These are phyloP conservation scores for Hemileccinum hortonii DNA, from an alignment of 1,284 basidiomycete species.

Conservation along the genomic window DNA sequence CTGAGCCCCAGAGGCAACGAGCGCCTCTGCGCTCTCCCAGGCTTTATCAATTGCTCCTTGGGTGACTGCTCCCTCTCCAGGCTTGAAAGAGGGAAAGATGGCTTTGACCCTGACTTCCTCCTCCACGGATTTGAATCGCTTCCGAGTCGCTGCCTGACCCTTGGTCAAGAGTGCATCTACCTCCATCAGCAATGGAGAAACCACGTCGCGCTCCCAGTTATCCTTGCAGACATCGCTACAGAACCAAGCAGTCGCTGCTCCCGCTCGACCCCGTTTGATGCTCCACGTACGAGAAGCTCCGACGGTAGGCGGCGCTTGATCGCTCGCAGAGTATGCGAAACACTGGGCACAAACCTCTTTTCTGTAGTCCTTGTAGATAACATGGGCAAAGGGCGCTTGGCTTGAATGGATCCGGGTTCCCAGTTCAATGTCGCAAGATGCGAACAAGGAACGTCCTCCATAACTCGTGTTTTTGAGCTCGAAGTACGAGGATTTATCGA, in stretches of 20 bases:
- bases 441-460: constrained; percentile 55
- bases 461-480: constrained; percentile 37
- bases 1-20: constrained; percentile 22
- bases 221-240: constrained; percentile 50
- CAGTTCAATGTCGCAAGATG: constrained; percentile 39
- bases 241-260: constrained; percentile 51
- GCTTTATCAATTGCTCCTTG: constrained; percentile 35
- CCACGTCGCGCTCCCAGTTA: constrained; percentile 40
- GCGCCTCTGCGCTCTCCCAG: constrained; percentile 30
- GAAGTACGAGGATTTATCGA: constrained; percentile 11
- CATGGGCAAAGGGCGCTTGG: constrained; percentile 45
- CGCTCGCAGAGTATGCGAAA: constrained; percentile 58
- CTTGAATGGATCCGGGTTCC: constrained; percentile 45
- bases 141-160: constrained; percentile 29
- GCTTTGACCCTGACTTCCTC: constrained; percentile 22
- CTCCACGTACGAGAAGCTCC: constrained; percentile 40
- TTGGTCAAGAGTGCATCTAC: constrained; percentile 36
- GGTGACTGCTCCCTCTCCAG: constrained; percentile 19
- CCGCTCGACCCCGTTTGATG: constrained; percentile 35
- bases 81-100: constrained; percentile 12
- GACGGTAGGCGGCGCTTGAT: constrained; percentile 15
- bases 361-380: constrained; percentile 54
- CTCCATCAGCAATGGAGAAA: constrained; percentile 32
- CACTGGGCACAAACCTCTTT: constrained; percentile 66
- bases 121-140: constrained; percentile 33